Percentiles rank a stretch among this genome's conserved stretches.
phyloP scores from a whole-genome alignment of 2,329 filamentous ascomycete species.

The Fusarium virguliforme region DNA sequence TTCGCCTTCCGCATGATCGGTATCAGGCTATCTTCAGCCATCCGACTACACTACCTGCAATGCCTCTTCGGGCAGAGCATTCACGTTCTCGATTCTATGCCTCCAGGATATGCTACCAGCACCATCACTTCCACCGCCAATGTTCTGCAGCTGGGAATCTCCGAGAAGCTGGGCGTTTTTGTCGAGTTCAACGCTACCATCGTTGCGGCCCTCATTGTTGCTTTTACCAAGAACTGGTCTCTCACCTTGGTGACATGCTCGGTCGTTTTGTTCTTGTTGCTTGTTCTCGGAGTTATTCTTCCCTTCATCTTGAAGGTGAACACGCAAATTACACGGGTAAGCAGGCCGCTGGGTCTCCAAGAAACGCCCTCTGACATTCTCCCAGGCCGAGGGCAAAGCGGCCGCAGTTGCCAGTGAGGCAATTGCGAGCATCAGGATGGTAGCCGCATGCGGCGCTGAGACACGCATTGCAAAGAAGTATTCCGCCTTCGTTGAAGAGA shows the following conservation, averaged over 20 bases:
- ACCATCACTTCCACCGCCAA: conserved; percentile 77
- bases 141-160: conserved; percentile 75
- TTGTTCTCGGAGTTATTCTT: conserved; percentile 65
- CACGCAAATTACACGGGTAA: conserved; percentile 60
- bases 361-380: conserved; percentile 19
- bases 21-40: conserved; percentile 72
- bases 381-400: conserved; percentile 69
- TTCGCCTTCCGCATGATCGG: conserved; percentile 75
- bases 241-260: conserved; percentile 73
- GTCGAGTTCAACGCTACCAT: conserved; percentile 71
- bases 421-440: conserved; percentile 73
- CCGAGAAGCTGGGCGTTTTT: conserved; percentile 73
- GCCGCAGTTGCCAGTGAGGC: conserved; percentile 74
- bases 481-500: conserved; percentile 69
- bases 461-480: conserved; percentile 69
- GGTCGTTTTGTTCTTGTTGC: conserved; percentile 69
- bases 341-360: background rate
- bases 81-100: conserved; percentile 77
- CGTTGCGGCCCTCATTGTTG: conserved; percentile 68
- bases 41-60: conserved; percentile 76
- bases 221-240: conserved; percentile 72
- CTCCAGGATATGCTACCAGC: conserved; percentile 72
- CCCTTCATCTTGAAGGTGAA: conserved; percentile 71
- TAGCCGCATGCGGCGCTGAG: conserved; percentile 76
- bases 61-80: conserved; percentile 77